Evolutionary conservation across 495 filamentous ascomycete species (phyloP), one percentile per base, ranked within the genome.

Genomic region (Friedmanniomyces simplex): DNA sequence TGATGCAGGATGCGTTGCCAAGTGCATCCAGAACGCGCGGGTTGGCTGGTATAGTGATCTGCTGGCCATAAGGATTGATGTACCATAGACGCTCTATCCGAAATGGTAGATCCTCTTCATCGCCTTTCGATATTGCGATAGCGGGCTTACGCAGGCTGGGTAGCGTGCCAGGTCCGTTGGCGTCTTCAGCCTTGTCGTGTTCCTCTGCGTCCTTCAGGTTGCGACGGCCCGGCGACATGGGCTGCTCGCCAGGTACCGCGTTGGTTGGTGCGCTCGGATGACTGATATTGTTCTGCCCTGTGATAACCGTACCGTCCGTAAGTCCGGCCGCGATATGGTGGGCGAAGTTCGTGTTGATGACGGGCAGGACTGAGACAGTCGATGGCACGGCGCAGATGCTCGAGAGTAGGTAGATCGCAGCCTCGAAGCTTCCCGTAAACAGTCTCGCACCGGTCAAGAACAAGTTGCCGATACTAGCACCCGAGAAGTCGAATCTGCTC

Each of bases 61-160:
- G 90, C 63, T 84, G 80, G 25, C 91, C 91, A 72, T 96, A 97
- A 1, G 89, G 89, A 69, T 95, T 96, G 71, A 97, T 96, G 73
- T 96, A 97, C 89, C 88, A 96, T 60, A 97, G 78, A 7, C 91
- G 77, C 62, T 80, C 73, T 61, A 97, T 95, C 37, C 85, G 80
- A 7, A 84, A 78, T 0, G 86, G 78, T 8, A 96, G 77, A 53
- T 89, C 86, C 43, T 83, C 77, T 63, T 85, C 77, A n/a, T 77
- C 64, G 43, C 73, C 67, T 69, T 97, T 97, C 72, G 74, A 81
- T 72, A 95, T 93, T 24, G 72, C 70, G 62, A 96, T 87, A 64
- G 90, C 85, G 48, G 82, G 86, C 52, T 85, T 80, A 14, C 89
- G 82, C 0, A 97, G 80, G 0, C 79, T 85, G 2, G 89, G 87